Conservation (phyloP, 768 basidiomycete species). For the Cubamyces lactineus region DNA sequence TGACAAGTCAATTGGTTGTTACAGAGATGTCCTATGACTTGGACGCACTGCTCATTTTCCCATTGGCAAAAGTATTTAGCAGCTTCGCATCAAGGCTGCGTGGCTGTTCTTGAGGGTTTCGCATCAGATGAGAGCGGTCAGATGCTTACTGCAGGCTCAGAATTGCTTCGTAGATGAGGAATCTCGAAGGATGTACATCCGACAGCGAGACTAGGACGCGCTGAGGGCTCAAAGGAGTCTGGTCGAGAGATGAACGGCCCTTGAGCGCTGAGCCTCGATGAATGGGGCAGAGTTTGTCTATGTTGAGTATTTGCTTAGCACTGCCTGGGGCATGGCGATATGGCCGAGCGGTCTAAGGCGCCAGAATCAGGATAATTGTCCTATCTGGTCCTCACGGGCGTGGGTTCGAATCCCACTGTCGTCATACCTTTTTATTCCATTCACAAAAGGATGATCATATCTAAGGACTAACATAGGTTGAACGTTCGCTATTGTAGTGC, state of each 20-base stretch:
- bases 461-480: no score
- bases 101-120: neutral
- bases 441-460: no score
- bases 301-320: no score
- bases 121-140: neutral
- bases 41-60: neutral
- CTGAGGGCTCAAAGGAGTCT: no score
- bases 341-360: conserved; percentile 91
- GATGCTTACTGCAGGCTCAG: no score
- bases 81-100: neutral
- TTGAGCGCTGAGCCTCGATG: no score
- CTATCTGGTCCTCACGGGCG: conserved; percentile 50
- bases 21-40: neutral
- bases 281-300: no score
- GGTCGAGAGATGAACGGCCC: no score
- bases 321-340: conserved; percentile 53
- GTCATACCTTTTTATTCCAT: conserved; percentile 2
- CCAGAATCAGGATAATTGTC: conserved; percentile 47
- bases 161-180: no score
- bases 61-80: neutral
- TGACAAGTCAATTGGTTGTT: neutral
- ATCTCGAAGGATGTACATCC: no score
- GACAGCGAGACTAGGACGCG: no score
- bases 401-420: conserved; percentile 55
- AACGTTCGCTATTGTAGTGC: no score